Conservation (phyloP, 1,284 basidiomycete genomes). For the Pseudozyma sp. region DNA sequence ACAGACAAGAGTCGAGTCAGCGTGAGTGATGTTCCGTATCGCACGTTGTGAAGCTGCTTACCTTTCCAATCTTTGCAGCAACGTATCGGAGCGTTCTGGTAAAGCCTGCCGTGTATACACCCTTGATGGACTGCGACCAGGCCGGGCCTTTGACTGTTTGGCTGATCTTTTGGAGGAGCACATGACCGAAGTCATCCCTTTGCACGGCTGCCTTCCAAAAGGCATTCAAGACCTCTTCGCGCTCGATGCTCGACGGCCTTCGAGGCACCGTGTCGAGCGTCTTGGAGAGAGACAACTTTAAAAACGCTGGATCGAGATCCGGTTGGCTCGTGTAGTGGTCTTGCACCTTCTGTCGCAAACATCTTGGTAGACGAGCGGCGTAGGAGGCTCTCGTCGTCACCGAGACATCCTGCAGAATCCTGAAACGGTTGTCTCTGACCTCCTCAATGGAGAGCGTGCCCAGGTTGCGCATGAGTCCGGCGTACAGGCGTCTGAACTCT, state of each 20-base stretch:
- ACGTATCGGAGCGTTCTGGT: slow-evolving; percentile 60
- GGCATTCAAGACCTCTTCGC: slow-evolving; percentile 37
- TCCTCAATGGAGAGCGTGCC: slow-evolving; percentile 57
- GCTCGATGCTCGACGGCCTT: slow-evolving; percentile 23
- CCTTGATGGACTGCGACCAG: slow-evolving; percentile 64
- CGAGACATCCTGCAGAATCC: slow-evolving; percentile 54
- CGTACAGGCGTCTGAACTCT: slow-evolving; percentile 89
- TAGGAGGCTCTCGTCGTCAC: slow-evolving; percentile 42
- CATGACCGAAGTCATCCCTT: slow-evolving; percentile 51
- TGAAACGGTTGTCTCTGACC: slow-evolving; percentile 42
- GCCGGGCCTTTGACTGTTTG: slow-evolving; percentile 61
- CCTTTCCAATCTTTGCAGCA: slow-evolving; percentile 64
- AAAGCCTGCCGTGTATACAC: slow-evolving; percentile 66
- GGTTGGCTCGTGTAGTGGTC: slow-evolving; percentile 51
- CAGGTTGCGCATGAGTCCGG: slow-evolving; percentile 70
- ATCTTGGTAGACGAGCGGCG: slow-evolving; percentile 52
- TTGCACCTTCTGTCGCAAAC: slow-evolving; percentile 54
- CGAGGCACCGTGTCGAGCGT: slow-evolving; percentile 37
- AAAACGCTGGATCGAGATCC: slow-evolving; percentile 54
- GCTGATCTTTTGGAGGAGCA: slow-evolving; percentile 52
- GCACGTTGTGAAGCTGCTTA: slow-evolving; percentile 13
- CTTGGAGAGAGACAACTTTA: slow-evolving; percentile 55
- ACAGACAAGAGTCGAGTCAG: too few species aligned
- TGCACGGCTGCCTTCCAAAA: slow-evolving; percentile 58
- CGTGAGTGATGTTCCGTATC: background rate